A percentile compares a stretch with the other conserved stretches of the same genome.
Conservation (phyloP, 2,329 filamentous ascomycete species). For the Colletotrichum cuscutae region DNA sequence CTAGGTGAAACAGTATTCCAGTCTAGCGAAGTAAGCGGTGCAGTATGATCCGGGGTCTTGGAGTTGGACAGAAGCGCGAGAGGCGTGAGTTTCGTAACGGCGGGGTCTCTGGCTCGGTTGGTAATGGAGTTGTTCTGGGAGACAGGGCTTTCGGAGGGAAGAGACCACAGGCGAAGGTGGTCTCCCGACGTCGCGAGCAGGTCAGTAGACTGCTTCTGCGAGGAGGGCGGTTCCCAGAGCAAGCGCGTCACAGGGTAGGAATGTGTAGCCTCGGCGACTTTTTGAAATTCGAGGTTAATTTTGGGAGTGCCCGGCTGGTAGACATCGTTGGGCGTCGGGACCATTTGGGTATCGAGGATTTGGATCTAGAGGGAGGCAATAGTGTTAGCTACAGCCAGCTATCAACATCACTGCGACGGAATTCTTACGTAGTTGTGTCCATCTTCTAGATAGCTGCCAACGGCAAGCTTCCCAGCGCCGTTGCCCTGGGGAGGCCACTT, state of each 20-base stretch:
- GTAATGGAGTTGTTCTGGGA: slow-evolving; percentile 74
- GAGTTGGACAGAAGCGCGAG: slow-evolving; percentile 95
- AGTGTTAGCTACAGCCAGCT: slow-evolving; percentile 23
- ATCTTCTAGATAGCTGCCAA: slow-evolving; percentile 97
- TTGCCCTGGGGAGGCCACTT: slow-evolving; percentile 90
- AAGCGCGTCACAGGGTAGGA: slow-evolving; percentile 97
- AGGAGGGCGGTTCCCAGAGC: slow-evolving; percentile 94
- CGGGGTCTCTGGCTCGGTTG: slow-evolving; percentile 64
- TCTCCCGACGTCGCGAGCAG: slow-evolving; percentile 95
- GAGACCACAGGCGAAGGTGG: slow-evolving; percentile 91
- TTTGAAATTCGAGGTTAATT: slow-evolving; percentile 87
- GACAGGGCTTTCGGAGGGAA: slow-evolving; percentile 75
- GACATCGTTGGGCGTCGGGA: slow-evolving; percentile 74
- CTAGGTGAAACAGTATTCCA: slow-evolving; percentile 99
- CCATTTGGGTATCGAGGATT: slow-evolving; percentile 90
- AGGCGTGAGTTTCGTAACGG: slow-evolving; percentile 85
- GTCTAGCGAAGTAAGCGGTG: slow-evolving; percentile 93
- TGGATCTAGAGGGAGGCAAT: slow-evolving; percentile 74
- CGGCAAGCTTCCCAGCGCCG: slow-evolving; percentile 89
- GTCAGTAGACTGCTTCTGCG: slow-evolving; percentile 95
- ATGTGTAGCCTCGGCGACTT: slow-evolving; percentile 95
- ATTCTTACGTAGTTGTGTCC: slow-evolving; percentile 91
- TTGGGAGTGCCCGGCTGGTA: slow-evolving; percentile 77
- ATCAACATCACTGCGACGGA: neutral
- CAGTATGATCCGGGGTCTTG: slow-evolving; percentile 97